Percentiles rank a stretch among this genome's conserved stretches.
phyloP scores from a whole-genome alignment of 441 rosid species.

The Capsella rubella region DNA sequence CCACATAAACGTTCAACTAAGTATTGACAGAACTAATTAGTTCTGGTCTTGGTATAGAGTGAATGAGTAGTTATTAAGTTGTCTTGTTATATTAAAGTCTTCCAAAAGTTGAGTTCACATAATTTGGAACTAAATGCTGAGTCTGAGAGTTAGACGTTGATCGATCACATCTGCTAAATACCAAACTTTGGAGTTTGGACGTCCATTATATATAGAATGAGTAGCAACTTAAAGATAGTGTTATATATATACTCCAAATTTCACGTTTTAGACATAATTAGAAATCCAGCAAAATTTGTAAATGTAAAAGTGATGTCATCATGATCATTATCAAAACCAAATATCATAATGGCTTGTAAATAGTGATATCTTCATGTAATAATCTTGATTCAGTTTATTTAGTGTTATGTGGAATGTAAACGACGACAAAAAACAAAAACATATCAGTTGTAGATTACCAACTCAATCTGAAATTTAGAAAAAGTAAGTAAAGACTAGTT shows the following conservation, averaged over 20 bases:
- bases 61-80: constrained; percentile 4
- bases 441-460: neutral
- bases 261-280: neutral
- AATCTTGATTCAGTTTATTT: neutral
- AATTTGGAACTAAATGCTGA: neutral
- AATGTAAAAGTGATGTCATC: neutral
- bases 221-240: neutral
- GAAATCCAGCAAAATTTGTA: too few species aligned
- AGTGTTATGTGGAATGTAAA: neutral
- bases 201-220: neutral
- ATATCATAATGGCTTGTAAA: neutral
- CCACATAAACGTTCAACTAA: constrained; percentile 13
- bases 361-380: neutral
- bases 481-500: neutral
- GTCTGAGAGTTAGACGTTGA: neutral
- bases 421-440: neutral
- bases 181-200: neutral
- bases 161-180: neutral
- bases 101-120: constrained; percentile 29
- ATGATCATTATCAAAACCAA: neutral
- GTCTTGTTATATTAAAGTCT: constrained; percentile 2
- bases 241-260: neutral
- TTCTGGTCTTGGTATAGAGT: constrained; percentile 16
- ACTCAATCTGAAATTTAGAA: neutral
- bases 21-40: neutral